Base-by-base conservation (phyloP, 306 rosid genomes). In the Malus sieversii region DNA sequence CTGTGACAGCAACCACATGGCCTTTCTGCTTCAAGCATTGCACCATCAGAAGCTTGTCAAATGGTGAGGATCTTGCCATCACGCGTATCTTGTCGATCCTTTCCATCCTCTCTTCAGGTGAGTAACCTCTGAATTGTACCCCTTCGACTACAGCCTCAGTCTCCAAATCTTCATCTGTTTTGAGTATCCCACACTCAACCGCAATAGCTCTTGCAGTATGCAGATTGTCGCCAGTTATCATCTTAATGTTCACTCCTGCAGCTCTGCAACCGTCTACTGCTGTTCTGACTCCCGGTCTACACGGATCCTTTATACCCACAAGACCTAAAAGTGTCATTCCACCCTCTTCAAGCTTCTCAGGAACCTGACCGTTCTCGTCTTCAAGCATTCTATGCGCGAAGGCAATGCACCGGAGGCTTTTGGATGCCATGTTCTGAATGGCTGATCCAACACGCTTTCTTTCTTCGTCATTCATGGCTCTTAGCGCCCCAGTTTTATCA, bases 181-280 rank as follows among this genome's bases (percentile, higher is more conserved):
- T 6, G 16, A 85, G 86, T 32, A 85, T 85, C 19, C 88, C 88
- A 73, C 84, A 85, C 57, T 85, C 79, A 0, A 72, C 46, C n/a
- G 86, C 88, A 19, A 82, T 82, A 5, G 84, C 84, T 76, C 35
- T 79, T 19, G 86, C 86, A 0, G 84, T 82, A 74, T 79, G 82
- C 46, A 85, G 12, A 55, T 79, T 82, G 82, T 85, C 88, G 0
- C 88, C 85, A 0, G 86, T 85, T 48, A 82, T 85, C 88, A 85
- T 85, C 60, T 82, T 82, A 74, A 85, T 52, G 9, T 66, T 69
- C 3, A 85, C 79, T 2, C 88, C 86, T 6, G 84, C 82, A 38
- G 68, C 3, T 58, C 77, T 85, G 38, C 86, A 82, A 30, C 29
- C 78, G 48, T 68, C 80, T 22, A 85, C 86, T 0, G 84, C 86